Conservation (phyloP, 2,329 filamentous ascomycete species). For the Chrysoporthe austroafricana region DNA sequence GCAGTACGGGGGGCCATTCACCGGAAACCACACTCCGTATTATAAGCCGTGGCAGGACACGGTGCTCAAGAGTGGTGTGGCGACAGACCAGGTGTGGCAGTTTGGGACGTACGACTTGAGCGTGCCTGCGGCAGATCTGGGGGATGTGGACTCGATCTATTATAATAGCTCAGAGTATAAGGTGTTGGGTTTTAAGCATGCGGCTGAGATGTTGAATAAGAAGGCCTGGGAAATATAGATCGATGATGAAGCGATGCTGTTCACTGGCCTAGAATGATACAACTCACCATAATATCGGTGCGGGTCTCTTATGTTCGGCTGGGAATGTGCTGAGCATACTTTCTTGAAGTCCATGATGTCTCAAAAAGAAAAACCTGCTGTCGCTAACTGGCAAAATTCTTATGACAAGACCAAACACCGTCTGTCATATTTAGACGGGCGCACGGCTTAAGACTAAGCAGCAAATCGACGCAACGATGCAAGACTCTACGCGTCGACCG, state of each 20-base stretch:
- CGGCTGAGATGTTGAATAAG: slow-evolving; percentile 23
- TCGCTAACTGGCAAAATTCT: no score
- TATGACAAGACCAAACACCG: no score
- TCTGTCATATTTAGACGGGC: no score
- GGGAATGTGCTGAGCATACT: no score
- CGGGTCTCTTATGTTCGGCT: no score
- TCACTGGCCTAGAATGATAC: no score
- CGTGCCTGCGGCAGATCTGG: slow-evolving; percentile 19
- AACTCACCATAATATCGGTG: no score
- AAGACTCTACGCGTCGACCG: no score
- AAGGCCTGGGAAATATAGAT: slow-evolving; percentile 4
- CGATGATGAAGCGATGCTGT: neutral
- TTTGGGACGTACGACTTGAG: slow-evolving; percentile 26
- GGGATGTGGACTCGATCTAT: slow-evolving; percentile 24
- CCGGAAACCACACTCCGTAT: slow-evolving; percentile 24
- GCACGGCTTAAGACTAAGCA: no score
- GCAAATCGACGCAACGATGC: no score
- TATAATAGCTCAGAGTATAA: slow-evolving; percentile 26
- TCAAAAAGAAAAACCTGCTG: no score
- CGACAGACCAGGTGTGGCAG: slow-evolving; percentile 29
- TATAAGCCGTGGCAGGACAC: slow-evolving; percentile 29
- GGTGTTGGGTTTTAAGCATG: slow-evolving; percentile 22
- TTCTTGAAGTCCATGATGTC: no score
- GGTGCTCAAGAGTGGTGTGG: slow-evolving; percentile 24
- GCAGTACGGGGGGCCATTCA: slow-evolving; percentile 27